Percentiles rank a stretch among this genome's conserved stretches.
phyloP scores from a whole-genome alignment of 495 filamentous ascomycete species.

The Daldinia loculata region DNA sequence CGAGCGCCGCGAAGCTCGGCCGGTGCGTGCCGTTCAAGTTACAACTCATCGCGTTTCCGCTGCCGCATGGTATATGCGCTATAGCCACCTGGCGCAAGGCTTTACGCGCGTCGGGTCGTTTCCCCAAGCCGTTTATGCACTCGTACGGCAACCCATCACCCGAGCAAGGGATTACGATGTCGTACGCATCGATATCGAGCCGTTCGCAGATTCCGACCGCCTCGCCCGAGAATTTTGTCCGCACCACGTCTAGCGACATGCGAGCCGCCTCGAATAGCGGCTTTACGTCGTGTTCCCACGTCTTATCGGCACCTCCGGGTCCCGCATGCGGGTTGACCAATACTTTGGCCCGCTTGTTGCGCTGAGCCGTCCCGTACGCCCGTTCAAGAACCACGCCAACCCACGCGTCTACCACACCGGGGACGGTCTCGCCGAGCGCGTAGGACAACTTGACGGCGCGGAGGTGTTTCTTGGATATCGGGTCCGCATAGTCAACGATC shows the following conservation, averaged over 20 bases:
- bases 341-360: slow-evolving; percentile 80
- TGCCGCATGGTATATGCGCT: slow-evolving; percentile 89
- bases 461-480: slow-evolving; percentile 63
- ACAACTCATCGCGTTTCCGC: slow-evolving; percentile 92
- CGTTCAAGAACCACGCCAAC: slow-evolving; percentile 67
- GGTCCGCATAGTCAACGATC: slow-evolving; percentile 76
- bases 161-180: slow-evolving; percentile 87
- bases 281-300: slow-evolving; percentile 78
- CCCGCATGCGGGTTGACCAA: slow-evolving; percentile 92
- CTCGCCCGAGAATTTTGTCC: slow-evolving; percentile 76
- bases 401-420: slow-evolving; percentile 64
- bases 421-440: slow-evolving; percentile 51
- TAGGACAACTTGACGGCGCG: slow-evolving; percentile 68
- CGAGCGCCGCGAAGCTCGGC: slow-evolving; percentile 77
- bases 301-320: slow-evolving; percentile 75
- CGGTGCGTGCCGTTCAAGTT: slow-evolving; percentile 86
- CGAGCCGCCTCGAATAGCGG: slow-evolving; percentile 85
- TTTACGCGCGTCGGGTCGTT: slow-evolving; percentile 73
- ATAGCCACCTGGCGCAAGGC: slow-evolving; percentile 84
- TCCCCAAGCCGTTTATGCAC: slow-evolving; percentile 90
- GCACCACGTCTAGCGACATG: slow-evolving; percentile 78
- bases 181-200: slow-evolving; percentile 80
- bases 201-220: slow-evolving; percentile 80
- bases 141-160: slow-evolving; percentile 93
- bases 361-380: slow-evolving; percentile 74